Conservation (phyloP, 2,329 filamentous ascomycete species). For the Ophiostoma australiae region DNA sequence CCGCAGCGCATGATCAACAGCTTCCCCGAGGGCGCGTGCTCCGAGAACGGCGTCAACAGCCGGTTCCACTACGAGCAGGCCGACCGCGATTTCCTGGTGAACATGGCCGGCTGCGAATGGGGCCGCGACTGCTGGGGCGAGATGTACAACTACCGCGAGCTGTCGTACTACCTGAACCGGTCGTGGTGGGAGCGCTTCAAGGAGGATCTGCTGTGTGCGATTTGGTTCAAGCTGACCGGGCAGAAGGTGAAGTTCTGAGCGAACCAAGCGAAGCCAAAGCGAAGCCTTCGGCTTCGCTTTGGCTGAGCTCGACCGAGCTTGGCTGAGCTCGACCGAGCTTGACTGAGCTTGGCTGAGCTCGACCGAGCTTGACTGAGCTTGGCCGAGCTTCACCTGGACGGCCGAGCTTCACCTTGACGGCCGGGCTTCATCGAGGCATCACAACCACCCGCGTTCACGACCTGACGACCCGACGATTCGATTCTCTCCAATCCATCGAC, state of each 20-base stretch:
- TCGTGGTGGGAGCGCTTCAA: slow-evolving; percentile 73
- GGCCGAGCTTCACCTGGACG: no score
- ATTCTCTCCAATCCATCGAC: neutral
- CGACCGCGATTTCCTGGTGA: slow-evolving; percentile 89
- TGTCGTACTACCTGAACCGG: slow-evolving; percentile 85
- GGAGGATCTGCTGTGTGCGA: slow-evolving; percentile 57
- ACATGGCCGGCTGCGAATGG: slow-evolving; percentile 98
- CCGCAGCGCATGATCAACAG: slow-evolving; percentile 91
- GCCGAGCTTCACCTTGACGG: no score
- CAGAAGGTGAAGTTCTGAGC: slow-evolving; percentile 53
- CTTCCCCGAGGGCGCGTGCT: slow-evolving; percentile 86
- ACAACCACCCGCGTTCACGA: neutral
- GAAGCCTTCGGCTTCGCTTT: no score
- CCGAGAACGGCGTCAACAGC: slow-evolving; percentile 67
- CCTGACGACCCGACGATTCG: slow-evolving; percentile 6
- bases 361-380: no score
- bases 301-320: no score
- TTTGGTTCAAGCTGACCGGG: slow-evolving; percentile 61
- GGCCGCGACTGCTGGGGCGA: slow-evolving; percentile 96
- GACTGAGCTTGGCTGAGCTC: no score
- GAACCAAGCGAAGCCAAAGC: neutral
- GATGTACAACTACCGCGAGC: slow-evolving; percentile 90
- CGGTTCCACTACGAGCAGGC: slow-evolving; percentile 79
- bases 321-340: no score
- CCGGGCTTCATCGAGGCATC: no score